Evolutionary conservation across 1,284 basidiomycete species (phyloP).

Genomic region (Trametes hirsuta): DNA sequence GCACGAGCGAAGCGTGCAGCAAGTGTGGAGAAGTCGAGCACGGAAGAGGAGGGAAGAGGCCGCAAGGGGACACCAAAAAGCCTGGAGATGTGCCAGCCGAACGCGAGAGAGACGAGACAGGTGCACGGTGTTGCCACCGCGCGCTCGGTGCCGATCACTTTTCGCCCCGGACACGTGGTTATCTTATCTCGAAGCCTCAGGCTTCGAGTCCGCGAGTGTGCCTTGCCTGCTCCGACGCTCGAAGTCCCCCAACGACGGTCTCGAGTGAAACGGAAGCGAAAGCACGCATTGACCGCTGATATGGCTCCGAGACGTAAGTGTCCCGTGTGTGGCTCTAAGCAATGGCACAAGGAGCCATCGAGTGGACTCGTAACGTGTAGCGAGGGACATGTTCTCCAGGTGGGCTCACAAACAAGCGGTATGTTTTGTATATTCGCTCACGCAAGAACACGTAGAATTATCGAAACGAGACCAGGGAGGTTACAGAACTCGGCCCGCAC

Average conservation of each 20-base stretch:
- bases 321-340: constrained; percentile 70
- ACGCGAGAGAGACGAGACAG: not conserved
- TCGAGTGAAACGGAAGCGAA: too few species aligned
- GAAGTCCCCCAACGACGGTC: too few species aligned
- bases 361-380: constrained; percentile 75
- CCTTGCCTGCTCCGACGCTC: too few species aligned
- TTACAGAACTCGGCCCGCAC: constrained; percentile 60
- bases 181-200: constrained; percentile 21
- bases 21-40: not conserved
- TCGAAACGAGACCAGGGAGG: constrained; percentile 69
- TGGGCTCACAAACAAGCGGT: constrained; percentile 29
- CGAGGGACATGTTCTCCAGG: constrained; percentile 81
- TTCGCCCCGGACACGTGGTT: constrained; percentile 27
- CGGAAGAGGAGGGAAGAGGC: not conserved
- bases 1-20: not conserved
- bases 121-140: constrained; percentile 1
- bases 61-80: not conserved
- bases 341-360: constrained; percentile 78
- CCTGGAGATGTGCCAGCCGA: not conserved
- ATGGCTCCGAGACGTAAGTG: constrained; percentile 64
- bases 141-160: constrained; percentile 2
- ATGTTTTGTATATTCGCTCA: not conserved
- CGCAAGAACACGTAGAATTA: constrained; percentile 57
- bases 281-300: not conserved
- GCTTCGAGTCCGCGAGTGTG: not conserved